Base-by-base conservation (phyloP, 208 protist genomes). In the Leishmania aethiopica region DNA sequence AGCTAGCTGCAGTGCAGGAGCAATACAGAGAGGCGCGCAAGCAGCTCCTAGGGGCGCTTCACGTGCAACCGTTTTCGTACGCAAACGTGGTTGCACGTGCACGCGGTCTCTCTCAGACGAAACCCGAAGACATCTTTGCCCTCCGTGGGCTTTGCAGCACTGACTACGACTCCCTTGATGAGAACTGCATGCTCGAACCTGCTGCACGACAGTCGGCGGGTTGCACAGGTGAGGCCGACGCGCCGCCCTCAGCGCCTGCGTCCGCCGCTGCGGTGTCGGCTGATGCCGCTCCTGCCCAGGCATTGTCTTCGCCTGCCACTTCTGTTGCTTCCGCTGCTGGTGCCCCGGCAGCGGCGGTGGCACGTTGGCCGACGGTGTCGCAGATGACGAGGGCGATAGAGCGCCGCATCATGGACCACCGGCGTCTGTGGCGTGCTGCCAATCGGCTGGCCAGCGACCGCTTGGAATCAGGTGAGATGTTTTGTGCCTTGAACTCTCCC, bases 11-110 rank as follows among this genome's bases (percentile, higher is more conserved):
- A 1, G 28, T 37, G 4, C 49, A 62, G 72, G 11, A 6, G 72
- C 72, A 60, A 28, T 76, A 60, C 72, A n/a, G 72, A 60, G 49
- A 76, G 32, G 72, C 72, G 19, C 72, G 72, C 35, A 37, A 25
- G 35, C 51, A 42, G 28, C 7, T 76, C 5, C 11, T 76, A 22
- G 42, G 42, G 69, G 69, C 69, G 10, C 25, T 73, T n/a, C 69
- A 5, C 7, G 42, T 51, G 42, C 37, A 70, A 2, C 79, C 79
- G 3, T 82, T 82, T 25, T 82, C 79, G 13, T 77, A 82, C 71
- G 40, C 55, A 40, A 22, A 15, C 1, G 57, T 78, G 8, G 17
- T 53, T n/a, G 60, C 59, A 28, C 70, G 55, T 2, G 40, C 69
- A 11, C 15, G 49, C 47, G 72, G n/a, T 17, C 3, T 28, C 49